Conservation (phyloP, 805 yeast species). For the Soucietia sequanensis region DNA sequence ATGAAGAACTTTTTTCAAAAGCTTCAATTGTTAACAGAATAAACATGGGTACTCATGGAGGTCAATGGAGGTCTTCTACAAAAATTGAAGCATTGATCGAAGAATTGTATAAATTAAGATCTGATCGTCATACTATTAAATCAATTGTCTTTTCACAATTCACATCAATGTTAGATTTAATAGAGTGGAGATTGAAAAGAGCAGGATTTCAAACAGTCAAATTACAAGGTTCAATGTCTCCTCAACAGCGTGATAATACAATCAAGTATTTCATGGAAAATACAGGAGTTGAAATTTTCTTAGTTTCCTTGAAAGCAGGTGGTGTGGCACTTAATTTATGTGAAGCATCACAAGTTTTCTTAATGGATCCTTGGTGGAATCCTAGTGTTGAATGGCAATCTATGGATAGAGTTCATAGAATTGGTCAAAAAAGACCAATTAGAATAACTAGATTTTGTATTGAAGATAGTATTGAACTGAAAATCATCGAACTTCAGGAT, state of each 20-base stretch:
- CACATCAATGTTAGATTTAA: constrained; percentile 92
- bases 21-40: constrained; percentile 83
- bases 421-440: constrained; percentile 94
- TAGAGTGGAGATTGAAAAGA: constrained; percentile 91
- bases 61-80: constrained; percentile 91
- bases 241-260: constrained; percentile 88
- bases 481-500: constrained; percentile 93
- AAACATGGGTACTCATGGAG: constrained; percentile 64
- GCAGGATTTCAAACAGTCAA: constrained; percentile 96
- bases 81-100: constrained; percentile 96
- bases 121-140: constrained; percentile 85
- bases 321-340: constrained; percentile 97
- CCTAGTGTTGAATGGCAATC: constrained; percentile 98
- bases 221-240: constrained; percentile 96
- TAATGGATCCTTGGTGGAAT: constrained; percentile 99
- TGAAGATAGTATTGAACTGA: constrained; percentile 94
- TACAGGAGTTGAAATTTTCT: constrained; percentile 86
- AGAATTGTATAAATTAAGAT: constrained; percentile 81
- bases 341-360: constrained; percentile 95
- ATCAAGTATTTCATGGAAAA: constrained; percentile 91
- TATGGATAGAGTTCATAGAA: constrained; percentile 97
- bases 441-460: constrained; percentile 89
- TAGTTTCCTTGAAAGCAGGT: constrained; percentile 96
- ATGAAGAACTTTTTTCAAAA: constrained; percentile 55
- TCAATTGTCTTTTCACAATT: constrained; percentile 97